These are phyloP conservation scores for Pelargonium myrrhifolium DNA, from an alignment of 441 rosid species.

Conservation along the genomic window DNA sequence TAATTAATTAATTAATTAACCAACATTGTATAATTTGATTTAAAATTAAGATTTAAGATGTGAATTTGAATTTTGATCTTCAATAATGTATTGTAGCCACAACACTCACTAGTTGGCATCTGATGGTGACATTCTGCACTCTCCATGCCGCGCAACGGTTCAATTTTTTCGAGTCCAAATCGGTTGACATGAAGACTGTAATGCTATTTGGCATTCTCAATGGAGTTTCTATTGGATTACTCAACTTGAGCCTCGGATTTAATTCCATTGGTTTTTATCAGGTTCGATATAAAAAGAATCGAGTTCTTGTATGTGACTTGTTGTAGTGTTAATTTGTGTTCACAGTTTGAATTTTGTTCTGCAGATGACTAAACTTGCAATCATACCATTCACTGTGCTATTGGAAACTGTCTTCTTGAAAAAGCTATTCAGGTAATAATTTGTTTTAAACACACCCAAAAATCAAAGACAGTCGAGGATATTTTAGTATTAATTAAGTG, in stretches of 20 bases:
- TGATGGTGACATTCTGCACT: slow-evolving; percentile 85
- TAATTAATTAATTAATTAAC: slow-evolving; percentile 21
- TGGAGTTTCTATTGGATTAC: slow-evolving; percentile 89
- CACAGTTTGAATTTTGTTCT: not conserved
- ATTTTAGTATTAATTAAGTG: too few species aligned
- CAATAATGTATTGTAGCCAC: slow-evolving; percentile 55
- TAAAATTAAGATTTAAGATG: not conserved
- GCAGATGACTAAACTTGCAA: slow-evolving; percentile 97
- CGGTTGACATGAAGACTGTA: slow-evolving; percentile 75
- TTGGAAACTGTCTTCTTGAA: slow-evolving; percentile 83
- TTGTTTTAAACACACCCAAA: not conserved
- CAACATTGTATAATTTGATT: not conserved
- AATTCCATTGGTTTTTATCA: slow-evolving; percentile 95
- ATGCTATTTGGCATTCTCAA: slow-evolving; percentile 90
- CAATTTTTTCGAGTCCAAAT: slow-evolving; percentile 73
- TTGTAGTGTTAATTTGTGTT: slow-evolving; percentile 1
- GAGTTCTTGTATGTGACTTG: too few species aligned
- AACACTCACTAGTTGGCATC: slow-evolving; percentile 96
- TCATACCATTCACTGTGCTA: slow-evolving; percentile 87
- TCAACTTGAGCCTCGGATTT: slow-evolving; percentile 91
- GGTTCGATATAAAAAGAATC: slow-evolving; percentile 25
- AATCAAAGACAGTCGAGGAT: too few species aligned
- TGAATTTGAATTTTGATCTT: not conserved
- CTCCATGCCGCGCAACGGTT: slow-evolving; percentile 74
- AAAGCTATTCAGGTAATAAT: slow-evolving; percentile 85